A percentile compares a stretch with the other conserved stretches of the same genome.
phyloP scores from a whole-genome alignment of 192 early-diverging fungal species.

The Podila verticillata region DNA sequence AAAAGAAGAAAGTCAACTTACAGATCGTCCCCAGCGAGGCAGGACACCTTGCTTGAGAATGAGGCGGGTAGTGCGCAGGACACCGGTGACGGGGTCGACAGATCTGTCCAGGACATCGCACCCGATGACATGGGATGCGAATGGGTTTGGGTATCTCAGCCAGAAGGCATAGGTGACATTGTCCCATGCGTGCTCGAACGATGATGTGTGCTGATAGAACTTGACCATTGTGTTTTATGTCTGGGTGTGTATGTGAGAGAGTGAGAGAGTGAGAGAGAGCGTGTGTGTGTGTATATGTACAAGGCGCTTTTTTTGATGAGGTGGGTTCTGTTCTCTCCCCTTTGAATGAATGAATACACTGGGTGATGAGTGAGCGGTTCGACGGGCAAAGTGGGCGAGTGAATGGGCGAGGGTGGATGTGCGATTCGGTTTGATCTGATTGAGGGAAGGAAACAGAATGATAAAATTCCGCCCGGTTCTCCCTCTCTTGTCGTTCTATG shows the following conservation, averaged over 20 bases:
- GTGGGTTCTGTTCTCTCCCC: background rate
- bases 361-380: background rate
- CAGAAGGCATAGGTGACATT: constrained; percentile 91
- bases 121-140: constrained; percentile 92
- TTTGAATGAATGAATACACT: background rate
- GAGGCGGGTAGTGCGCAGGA: constrained; percentile 87
- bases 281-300: background rate
- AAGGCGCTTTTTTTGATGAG: background rate
- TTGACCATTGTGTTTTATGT: constrained; percentile 83
- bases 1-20: constrained; percentile 10
- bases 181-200: constrained; percentile 84
- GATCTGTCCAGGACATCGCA: constrained; percentile 92
- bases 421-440: no score
- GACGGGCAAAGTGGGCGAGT: no score
- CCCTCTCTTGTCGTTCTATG: no score
- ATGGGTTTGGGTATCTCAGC: constrained; percentile 98
- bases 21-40: constrained; percentile 86
- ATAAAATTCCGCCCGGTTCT: no score
- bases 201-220: constrained; percentile 82
- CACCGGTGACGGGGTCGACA: constrained; percentile 80
- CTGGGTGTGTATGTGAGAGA: no score
- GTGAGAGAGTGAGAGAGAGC: no score
- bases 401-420: no score
- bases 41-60: constrained; percentile 89
- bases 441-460: no score